A percentile compares a stretch with the other conserved stretches of the same genome.
These are phyloP conservation scores for Trypanosoma melophagium DNA, from an alignment of 208 protist species.

Conservation along the genomic window DNA sequence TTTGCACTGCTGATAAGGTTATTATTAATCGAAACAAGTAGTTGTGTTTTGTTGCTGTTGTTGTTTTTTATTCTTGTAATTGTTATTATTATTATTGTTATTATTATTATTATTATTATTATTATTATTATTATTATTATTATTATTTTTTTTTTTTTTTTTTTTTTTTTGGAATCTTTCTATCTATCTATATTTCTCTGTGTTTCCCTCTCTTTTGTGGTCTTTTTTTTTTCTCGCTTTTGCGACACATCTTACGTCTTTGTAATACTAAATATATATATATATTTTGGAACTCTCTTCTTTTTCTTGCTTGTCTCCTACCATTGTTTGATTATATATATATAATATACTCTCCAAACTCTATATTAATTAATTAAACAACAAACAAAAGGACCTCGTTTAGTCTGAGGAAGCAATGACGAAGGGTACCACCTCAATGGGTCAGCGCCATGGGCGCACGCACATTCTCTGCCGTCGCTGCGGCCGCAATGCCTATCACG, in stretches of 20 bases:
- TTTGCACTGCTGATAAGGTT: slow-evolving; percentile 54
- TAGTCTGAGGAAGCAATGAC: slow-evolving; percentile 57
- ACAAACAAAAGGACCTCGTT: slow-evolving; percentile 25
- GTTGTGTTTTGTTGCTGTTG: neutral
- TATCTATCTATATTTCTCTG: too few relatives aligned
- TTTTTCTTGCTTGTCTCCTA: too few relatives aligned
- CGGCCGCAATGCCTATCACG: slow-evolving; percentile 96
- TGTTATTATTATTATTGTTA: neutral
- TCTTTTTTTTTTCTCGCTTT: too few relatives aligned
- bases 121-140: slow-evolving; percentile 9
- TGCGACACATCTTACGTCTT: too few relatives aligned
- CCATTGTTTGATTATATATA: too few relatives aligned
- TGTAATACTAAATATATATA: too few relatives aligned
- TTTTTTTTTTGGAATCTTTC: too few relatives aligned
- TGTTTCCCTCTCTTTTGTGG: too few relatives aligned
- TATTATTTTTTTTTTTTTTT: neutral
- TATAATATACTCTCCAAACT: too few relatives aligned
- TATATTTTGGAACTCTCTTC: too few relatives aligned
- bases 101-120: slow-evolving; percentile 4
- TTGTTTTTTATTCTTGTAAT: slow-evolving; percentile 2
- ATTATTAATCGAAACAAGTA: slow-evolving; percentile 22
- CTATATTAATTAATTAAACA: too few relatives aligned
- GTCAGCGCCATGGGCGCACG: slow-evolving; percentile 90
- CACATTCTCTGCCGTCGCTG: slow-evolving; percentile 98
- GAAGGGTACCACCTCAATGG: slow-evolving; percentile 91